Conservation (phyloP, 2,329 filamentous ascomycete genomes). For the Drechmeria coniospora region DNA sequence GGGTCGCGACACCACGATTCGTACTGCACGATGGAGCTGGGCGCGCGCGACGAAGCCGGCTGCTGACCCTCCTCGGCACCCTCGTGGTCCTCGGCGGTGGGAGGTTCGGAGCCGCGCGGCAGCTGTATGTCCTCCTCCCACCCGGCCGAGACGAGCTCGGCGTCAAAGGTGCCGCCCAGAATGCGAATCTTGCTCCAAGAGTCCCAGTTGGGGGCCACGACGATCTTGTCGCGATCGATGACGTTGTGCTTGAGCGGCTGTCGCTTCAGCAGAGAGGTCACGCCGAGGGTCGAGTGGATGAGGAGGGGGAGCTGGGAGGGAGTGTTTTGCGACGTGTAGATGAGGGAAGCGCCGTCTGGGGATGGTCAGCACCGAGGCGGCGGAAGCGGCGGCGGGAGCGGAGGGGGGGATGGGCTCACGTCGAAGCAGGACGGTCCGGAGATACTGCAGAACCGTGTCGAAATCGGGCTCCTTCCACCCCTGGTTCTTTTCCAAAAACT, state of each 20-base stretch:
- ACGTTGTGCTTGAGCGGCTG: slow-evolving; percentile 77
- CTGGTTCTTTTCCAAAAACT: slow-evolving; percentile 74
- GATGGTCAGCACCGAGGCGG: slow-evolving; percentile 8
- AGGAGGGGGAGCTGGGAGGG: slow-evolving; percentile 64
- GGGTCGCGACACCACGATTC: slow-evolving; percentile 69
- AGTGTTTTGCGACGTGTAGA: slow-evolving; percentile 67
- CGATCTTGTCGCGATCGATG: slow-evolving; percentile 84
- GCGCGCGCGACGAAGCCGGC: slow-evolving; percentile 3
- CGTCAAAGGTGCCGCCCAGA: slow-evolving; percentile 79
- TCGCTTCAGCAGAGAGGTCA: slow-evolving; percentile 67
- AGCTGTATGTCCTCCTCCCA: slow-evolving; percentile 76
- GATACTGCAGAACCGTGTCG: slow-evolving; percentile 84
- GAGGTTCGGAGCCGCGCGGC: slow-evolving; percentile 16
- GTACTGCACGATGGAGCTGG: slow-evolving; percentile 53
- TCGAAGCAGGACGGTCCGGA: slow-evolving; percentile 79
- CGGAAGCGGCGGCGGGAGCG: neutral
- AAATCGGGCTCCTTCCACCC: slow-evolving; percentile 95
- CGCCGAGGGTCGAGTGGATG: slow-evolving; percentile 72
- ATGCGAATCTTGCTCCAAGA: slow-evolving; percentile 96
- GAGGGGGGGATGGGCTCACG: slow-evolving; percentile 30
- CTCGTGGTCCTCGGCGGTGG: slow-evolving; percentile 10
- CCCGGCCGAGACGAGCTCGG: slow-evolving; percentile 67
- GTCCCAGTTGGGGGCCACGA: slow-evolving; percentile 95
- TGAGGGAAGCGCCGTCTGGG: slow-evolving; percentile 65
- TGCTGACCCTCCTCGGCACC: slow-evolving; percentile 10